These are phyloP conservation scores for Phlebiopsis flavidoalba DNA, from an alignment of 768 basidiomycete genomes.

Conservation along the genomic window DNA sequence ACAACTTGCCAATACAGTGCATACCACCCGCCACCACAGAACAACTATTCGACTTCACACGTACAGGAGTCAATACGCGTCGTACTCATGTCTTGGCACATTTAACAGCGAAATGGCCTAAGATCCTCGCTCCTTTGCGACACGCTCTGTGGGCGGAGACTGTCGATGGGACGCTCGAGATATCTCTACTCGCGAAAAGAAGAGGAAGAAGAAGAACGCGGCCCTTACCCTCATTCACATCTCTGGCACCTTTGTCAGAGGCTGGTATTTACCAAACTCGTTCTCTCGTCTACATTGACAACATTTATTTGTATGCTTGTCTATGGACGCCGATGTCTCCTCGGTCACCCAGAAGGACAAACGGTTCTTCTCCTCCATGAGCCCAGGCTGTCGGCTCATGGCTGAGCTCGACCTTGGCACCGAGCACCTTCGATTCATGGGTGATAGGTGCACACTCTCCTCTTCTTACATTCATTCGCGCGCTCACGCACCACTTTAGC, in stretches of 20 bases:
- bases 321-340: slow-evolving; percentile 74
- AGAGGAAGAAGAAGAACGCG: slow-evolving; percentile 29
- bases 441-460: slow-evolving; percentile 31
- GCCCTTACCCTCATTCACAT: slow-evolving; percentile 36
- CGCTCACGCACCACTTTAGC: slow-evolving; percentile 32
- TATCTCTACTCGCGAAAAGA: slow-evolving; percentile 47
- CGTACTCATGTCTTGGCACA: too few species aligned
- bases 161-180: too few species aligned
- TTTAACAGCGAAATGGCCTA: slow-evolving; percentile 19
- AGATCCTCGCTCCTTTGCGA: slow-evolving; percentile 32
- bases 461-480: neutral
- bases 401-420: slow-evolving; percentile 84
- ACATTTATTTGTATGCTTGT: slow-evolving; percentile 41
- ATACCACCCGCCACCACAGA: slow-evolving; percentile 33
- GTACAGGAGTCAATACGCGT: slow-evolving; percentile 18
- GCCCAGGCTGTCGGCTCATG: slow-evolving; percentile 78
- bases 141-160: slow-evolving; percentile 53
- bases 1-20: slow-evolving; percentile 65
- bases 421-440: slow-evolving; percentile 86
- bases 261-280: slow-evolving; percentile 27
- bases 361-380: slow-evolving; percentile 72
- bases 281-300: neutral
- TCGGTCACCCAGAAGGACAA: slow-evolving; percentile 67
- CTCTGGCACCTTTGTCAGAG: slow-evolving; percentile 68
- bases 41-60: slow-evolving; percentile 5